Evolutionary conservation across 495 filamentous ascomycete genomes (phyloP), one percentile per base, ranked within the genome.

Genomic region (Aspergillus steynii): DNA sequence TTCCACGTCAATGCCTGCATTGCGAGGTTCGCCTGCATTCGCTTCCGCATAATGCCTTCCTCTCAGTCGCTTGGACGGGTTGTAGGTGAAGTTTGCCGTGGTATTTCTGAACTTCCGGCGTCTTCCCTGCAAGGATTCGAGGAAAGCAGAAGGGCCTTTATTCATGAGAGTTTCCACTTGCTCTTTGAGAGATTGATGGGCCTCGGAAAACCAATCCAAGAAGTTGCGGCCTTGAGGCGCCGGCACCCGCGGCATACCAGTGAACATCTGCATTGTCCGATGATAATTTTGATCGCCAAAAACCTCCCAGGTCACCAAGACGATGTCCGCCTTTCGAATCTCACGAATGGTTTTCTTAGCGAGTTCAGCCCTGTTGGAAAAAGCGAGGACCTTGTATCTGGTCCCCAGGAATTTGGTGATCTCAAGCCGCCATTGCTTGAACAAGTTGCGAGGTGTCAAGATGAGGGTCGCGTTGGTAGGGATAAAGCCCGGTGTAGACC

Each of bases 401-500:
- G 31, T 28, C 1, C 71, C 77, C 1, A 87, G 69, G 63, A 92
- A 93, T 49, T 86, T 86, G 0, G 37, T 26, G 4, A 86, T 81
- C 62, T 95, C 89, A 0, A 65, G 64, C 6, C 60, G 57, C 92
- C 92, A 96, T 66, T 96, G 92, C 1, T 73, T 59, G 1, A 85
- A 74, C 31, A 96, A 73, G 57, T 86, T 83, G 1, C 50, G 32
- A 2, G 92, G 90, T 0, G 86, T 84, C 1, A 95, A 63, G 15
- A 95, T 83, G 1, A 96, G 72, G 1, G 89, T 92, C 0, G 90
- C 91, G 7, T 83, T 80, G 3, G 86, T 66, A 3, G 83, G 74
- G 29, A 86, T 80, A 6, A 67, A 68, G n/a, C 74, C 79, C 4
- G 60, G 9, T 8, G 65, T 51, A 4, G 60, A 27, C 27, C 46